Evolutionary conservation across 1,139 yeast genomes (phyloP), one percentile per base, ranked within the genome.

Genomic region (Magnusiomyces fungicola): DNA sequence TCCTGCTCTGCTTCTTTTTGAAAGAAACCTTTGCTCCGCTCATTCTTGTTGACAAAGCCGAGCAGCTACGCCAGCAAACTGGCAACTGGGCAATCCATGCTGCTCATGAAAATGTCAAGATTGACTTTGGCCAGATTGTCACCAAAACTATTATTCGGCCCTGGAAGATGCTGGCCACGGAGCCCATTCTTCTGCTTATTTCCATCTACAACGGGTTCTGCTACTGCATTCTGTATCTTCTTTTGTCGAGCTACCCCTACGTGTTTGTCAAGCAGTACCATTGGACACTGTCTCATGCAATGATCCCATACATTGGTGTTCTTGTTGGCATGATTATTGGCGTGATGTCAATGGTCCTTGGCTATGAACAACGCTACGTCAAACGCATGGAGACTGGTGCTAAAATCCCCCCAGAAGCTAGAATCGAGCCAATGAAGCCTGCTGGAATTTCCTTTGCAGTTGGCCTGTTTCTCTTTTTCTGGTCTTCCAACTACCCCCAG

Each of bases 401-500:
- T 46, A 23, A 25, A 2, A 34, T 40, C 22, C 40, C 30, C 25
- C 95, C 96, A 1, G 96, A 88, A 65, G 83, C 80, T 39, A 79
- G 96, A 68, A 69, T 89, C 55, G 80, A 81, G 10, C 81, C 90
- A 21, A 79, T 84, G 83, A 76, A 84, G 69, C 63, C 75, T 46
- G 90, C 95, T 30, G 80, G 81, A 30, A 56, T 84, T 51, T 64
- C 75, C 14, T 86, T 87, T 71, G 82, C 94, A 33, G 71, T 79
- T 55, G 96, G 96, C 48, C 71, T 88, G 53, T 74, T 88, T 59
- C 86, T 95, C 95, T 73, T 87, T 61, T 80, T 87, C 48, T 87
- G 95, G 95, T 71, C 88, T 1, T 96, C 96, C 61, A 75, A 78
- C 58, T 88, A 79, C 65, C 81, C 75, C 40, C 68, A 80, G 22